Base-by-base conservation (phyloP, 768 basidiomycete genomes). In the Tylopilus subfusipes region DNA sequence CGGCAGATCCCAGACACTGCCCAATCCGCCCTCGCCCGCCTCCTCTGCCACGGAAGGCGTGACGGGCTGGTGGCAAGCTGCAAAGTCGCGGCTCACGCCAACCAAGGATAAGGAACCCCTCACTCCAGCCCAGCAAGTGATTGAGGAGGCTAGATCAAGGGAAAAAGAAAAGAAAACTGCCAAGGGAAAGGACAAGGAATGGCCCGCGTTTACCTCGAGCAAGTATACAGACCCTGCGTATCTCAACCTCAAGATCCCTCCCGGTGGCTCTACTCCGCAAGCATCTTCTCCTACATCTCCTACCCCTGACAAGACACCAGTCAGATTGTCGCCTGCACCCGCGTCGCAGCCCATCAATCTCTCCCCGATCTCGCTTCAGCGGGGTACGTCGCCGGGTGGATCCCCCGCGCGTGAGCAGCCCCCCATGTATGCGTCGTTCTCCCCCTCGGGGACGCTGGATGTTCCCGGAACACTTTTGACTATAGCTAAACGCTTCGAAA, bases 81-180 rank as follows among this genome's bases (percentile, higher is more conserved):
- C 90, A 19, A 92, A 88, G 76, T 82, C 81, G 59, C 83, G 75
- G 60, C 77, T 93, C 11, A 90, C 89, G 1, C 88, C 90, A 3
- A 86, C 86, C 13, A 93, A 91, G 61, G 84, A 84, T 12, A 81
- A 80, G 62, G 82, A 88, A 14, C 69, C 75, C 2, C 81, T 90
- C n/a, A 93, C 91, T 0, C 89, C 90, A 10, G 90, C 91, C 0
- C 90, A 93, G 63, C 89, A 90, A 60, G 77, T 93, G 50, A 84
- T 92, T 45, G 77, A 80, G 53, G 90, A 93, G 9, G 75, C 87
- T 18, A 89, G 91, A 64, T 74, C 86, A 51, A 85, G 82, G 63
- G 82, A 83, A 44, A 69, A 71, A 56, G 78, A 71, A 46, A 69
- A 73, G 60, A 76, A 70, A 55, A 66, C 62, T 18, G 30, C 60